phyloP scores from a whole-genome alignment of 2,329 filamentous ascomycete genomes.

The Cladorrhinum sp. region DNA sequence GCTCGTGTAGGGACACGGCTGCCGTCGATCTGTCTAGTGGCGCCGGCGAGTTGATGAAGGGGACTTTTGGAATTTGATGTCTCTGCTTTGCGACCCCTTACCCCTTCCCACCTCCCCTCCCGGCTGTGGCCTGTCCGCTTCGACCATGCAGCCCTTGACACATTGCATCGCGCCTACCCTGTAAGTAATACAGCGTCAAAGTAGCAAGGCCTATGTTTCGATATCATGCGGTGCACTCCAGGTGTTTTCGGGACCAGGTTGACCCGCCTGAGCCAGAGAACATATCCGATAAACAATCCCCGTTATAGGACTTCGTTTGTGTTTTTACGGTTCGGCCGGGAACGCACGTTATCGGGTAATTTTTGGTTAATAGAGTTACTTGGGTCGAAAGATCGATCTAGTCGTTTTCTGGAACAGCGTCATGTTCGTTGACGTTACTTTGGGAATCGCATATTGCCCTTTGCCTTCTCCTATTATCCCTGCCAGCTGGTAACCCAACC shows the following conservation, averaged over 20 bases:
- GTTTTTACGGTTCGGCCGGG: neutral
- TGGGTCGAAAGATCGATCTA: conserved; percentile 10
- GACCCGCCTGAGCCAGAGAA: conserved; percentile 8
- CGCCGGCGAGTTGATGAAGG: neutral
- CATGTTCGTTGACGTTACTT: conserved; percentile 9
- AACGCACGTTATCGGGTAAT: conserved; percentile 1
- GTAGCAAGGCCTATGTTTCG: conserved; percentile 10
- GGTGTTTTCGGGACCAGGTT: conserved; percentile 10
- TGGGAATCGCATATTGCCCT: conserved; percentile 1
- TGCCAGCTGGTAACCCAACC: conserved; percentile 17
- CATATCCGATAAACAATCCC: neutral
- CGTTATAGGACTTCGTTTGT: neutral
- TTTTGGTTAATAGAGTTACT: neutral
- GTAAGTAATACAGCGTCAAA: conserved; percentile 11
- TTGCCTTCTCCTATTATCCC: conserved; percentile 6
- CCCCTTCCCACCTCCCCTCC: neutral
- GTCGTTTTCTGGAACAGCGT: conserved; percentile 10
- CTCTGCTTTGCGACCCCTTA: neutral
- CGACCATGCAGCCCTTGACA: conserved; percentile 16
- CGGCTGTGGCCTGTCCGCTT: conserved; percentile 1
- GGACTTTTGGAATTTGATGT: conserved; percentile 2
- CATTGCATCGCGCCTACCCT: conserved; percentile 12
- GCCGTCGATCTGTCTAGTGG: conserved; percentile 19
- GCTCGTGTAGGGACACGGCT: conserved; percentile 16
- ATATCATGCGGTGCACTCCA: conserved; percentile 9